These are phyloP conservation scores for Phialophora verrucosa DNA, from an alignment of 2,329 filamentous ascomycete species.

Conservation along the genomic window DNA sequence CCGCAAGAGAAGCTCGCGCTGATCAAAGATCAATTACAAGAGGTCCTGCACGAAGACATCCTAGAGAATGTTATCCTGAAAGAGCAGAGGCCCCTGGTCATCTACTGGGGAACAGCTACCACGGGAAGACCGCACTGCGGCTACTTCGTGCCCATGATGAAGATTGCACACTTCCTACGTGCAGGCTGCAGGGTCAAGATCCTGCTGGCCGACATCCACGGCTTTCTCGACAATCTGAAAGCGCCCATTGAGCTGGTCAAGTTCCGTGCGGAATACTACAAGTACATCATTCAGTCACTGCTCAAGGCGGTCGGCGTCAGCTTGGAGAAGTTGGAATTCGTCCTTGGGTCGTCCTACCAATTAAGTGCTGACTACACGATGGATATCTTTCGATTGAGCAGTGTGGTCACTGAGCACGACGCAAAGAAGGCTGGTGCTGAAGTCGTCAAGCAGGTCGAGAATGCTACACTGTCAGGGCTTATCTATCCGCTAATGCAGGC, in stretches of 20 bases:
- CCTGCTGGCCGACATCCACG: conserved; percentile 70
- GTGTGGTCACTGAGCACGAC: conserved; percentile 75
- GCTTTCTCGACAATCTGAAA: conserved; percentile 63
- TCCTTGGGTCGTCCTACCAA: conserved; percentile 85
- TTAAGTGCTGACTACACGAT: conserved; percentile 72
- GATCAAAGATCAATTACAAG: conserved; percentile 80
- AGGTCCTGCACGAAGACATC: conserved; percentile 76
- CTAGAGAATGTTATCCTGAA: conserved; percentile 47
- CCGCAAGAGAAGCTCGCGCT: conserved; percentile 69
- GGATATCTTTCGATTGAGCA: conserved; percentile 81
- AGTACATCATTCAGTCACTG: conserved; percentile 73
- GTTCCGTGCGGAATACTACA: conserved; percentile 83
- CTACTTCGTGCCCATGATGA: conserved; percentile 87
- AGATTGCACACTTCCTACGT: conserved; percentile 84
- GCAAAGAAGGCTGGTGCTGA: conserved; percentile 91
- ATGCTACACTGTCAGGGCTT: conserved; percentile 73
- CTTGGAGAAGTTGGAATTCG: conserved; percentile 78
- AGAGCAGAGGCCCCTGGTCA: conserved; percentile 72
- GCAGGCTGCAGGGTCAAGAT: conserved; percentile 84
- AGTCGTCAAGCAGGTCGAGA: conserved; percentile 88
- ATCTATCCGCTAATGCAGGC: conserved; percentile 89
- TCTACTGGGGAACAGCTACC: conserved; percentile 89
- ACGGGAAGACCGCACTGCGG: conserved; percentile 88
- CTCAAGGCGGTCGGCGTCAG: conserved; percentile 79
- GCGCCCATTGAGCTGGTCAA: conserved; percentile 87